Conservation (phyloP, 768 basidiomycete species). For the Suillus plorans region DNA sequence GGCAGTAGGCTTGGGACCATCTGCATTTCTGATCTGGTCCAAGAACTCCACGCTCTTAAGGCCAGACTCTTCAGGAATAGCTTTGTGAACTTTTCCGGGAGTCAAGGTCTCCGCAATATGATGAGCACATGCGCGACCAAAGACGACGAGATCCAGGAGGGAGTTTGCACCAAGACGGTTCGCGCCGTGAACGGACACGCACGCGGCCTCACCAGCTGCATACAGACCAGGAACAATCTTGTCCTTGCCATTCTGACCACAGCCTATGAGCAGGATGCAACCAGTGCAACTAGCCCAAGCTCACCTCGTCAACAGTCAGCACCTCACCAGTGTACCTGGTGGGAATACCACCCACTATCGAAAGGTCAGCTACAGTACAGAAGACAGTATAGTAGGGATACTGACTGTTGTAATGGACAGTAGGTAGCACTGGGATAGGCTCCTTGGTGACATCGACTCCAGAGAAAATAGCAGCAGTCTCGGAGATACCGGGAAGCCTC, state of each 20-base stretch:
- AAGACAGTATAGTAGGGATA: conserved; percentile 11
- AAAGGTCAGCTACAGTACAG: conserved; percentile 8
- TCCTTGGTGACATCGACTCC: conserved; percentile 99
- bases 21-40: conserved; percentile 82
- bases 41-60: conserved; percentile 81
- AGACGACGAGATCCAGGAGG: conserved; percentile 97
- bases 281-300: conserved; percentile 7
- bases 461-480: conserved; percentile 98
- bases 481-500: conserved; percentile 97
- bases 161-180: conserved; percentile 99
- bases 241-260: conserved; percentile 74
- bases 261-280: neutral
- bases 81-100: conserved; percentile 89
- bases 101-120: conserved; percentile 91
- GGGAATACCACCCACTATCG: conserved; percentile 96
- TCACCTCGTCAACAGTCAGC: conserved; percentile 73
- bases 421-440: conserved; percentile 97
- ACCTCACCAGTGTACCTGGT: conserved; percentile 98
- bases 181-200: conserved; percentile 98
- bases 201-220: conserved; percentile 98
- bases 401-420: conserved; percentile 98
- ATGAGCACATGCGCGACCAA: conserved; percentile 98
- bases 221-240: conserved; percentile 94
- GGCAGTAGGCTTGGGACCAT: conserved; percentile 83
- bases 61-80: conserved; percentile 84